Evolutionary conservation across 805 yeast species (phyloP), one percentile per base, ranked within the genome.

Genomic region (Cyberlindnera americana): DNA sequence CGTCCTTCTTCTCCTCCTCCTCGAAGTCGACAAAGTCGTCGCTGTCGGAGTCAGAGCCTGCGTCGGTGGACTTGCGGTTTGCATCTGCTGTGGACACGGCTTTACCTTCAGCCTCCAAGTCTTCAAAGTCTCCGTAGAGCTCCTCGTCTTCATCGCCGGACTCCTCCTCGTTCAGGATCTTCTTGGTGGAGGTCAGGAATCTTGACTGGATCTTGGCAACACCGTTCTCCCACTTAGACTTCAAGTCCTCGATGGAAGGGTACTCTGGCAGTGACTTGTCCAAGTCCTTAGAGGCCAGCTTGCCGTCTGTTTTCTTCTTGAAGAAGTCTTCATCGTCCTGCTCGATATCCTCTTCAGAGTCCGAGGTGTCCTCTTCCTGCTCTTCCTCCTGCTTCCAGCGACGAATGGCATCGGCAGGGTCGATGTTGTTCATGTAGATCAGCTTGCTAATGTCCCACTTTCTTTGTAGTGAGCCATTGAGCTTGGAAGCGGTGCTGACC

Each of bases 361-460:
- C 70, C 16, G 65, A 72, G 13, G 66, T 73, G 53, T 52, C 69
- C 4, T 67, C 70, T 4, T 64, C 69, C n/a, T 65, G 67, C 2
- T 53, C 61, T 28, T 68, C 71, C 51, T 76, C 78, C 23, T 73
- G 69, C 49, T 62, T 77, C 95, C 95, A 86, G 61, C 90, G 74
- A 29, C 66, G 67, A 33, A 87, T 67, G 24, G 75, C 93, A 47
- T 83, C 93, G 1, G 65, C 69, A 0, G 97, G 90, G 11, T 78
- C 76, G 29, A 88, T 70, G 50, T 86, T 83, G 41, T 82, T 79
- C 76, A 84, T 72, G 60, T 93, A 91, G 5, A 93, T 66, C 40
- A 91, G 65, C 55, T 84, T 86, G 51, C 82, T 80, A 46, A 91
- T 77, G 60, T 91, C 86, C 90, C 95, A 86, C 43, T 67, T 69